Evolutionary conservation across 2,329 filamentous ascomycete genomes (phyloP), one percentile per base, ranked within the genome.

Genomic region (Fusarium palustre): DNA sequence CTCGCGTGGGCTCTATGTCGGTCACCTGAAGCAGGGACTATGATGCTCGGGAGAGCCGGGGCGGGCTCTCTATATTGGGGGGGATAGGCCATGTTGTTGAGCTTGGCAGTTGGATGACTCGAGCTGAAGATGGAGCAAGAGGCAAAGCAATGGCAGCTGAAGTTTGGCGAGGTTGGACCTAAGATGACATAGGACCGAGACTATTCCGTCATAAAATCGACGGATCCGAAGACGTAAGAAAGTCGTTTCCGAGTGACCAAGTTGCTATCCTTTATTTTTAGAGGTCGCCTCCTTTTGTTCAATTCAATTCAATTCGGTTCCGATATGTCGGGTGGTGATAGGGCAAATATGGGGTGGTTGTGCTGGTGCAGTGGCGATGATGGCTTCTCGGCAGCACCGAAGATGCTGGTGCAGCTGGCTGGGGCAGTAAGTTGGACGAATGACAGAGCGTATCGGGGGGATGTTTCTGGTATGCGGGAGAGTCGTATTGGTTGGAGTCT

Each of bases 21-120:
- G 36, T 75, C 74, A 38, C 74, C 59, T 55, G 71, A 69, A 18
- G 72, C 62, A 33, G 78, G 73, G 43, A 78, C 74, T 72, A 77
- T 77, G 66, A 80, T 80, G 63, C 80, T 81, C 59, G 80, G 79
- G 49, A 80, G 74, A 57, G 72, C 71, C 65, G 77, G 69, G 69
- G 76, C 63, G 34, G 73, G 69, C 69, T 80, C 79, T 72, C 79
- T 75, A 63, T 76, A 79, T 57, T 76, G 74, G 48, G 79, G 78
- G 49, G 79, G 76, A 52, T 76, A 79, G 47, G 79, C 79, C 80
- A 81, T 81, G 62, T 54, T 70, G 70, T 66, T 64, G 55, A 65
- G 58, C 59, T 67, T 66, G 69, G 58, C 48, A 55, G 62, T 63
- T 67, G 59, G 24, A 63, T 52, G 58, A 65, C 64, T 66, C 65